Base-by-base conservation (phyloP, 441 rosid genomes). In the Syzygium syzygioides region DNA sequence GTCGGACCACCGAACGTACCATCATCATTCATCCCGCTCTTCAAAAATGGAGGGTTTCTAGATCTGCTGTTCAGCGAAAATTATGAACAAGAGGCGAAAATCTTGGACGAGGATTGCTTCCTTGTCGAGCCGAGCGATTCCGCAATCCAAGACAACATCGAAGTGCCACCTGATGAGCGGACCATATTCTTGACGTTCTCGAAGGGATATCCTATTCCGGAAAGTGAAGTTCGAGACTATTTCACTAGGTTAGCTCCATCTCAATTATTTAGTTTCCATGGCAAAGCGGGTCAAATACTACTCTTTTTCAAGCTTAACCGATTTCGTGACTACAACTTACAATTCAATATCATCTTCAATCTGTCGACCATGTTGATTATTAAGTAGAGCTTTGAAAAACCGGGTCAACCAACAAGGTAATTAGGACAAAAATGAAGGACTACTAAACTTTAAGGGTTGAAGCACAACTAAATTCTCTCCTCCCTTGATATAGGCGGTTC, bases 121-220 rank as follows among this genome's bases (percentile, higher is more conserved):
- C 53, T 13, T 19, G 37, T 41, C 3, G n/a, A 20, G 85, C 34
- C 23, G 55, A 50, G 55, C 83, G 1, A 41, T 37, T 23, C 52
- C 83, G n/a, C 0, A 11, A 20, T 12, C 5, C 25, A 55, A 41
- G 50, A 32, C 9, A 55, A 79, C 23, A 86, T 50, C 9, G 85
- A 86, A 45, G 87, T 89, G 15, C 85, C 87, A 4, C 64, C 66
- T 2, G 95, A 94, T 57, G 92, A 91, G 15, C 91, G 96, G 91
- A 94, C 99, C 20, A 90, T 96, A 91, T 96, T 96, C 94, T 91
- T 96, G 90, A 96, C 97, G 1, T 96, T 96, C 89, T 96, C 98
- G 0, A 95, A 88, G 91, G 97, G 99, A 2, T 94, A 94, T 89
- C 96, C 96, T 11, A 90, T 95, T 89, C 88, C 94, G 9, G 93